Base-by-base conservation (phyloP, 768 basidiomycete genomes). In the Xerocomellus intermedius region DNA sequence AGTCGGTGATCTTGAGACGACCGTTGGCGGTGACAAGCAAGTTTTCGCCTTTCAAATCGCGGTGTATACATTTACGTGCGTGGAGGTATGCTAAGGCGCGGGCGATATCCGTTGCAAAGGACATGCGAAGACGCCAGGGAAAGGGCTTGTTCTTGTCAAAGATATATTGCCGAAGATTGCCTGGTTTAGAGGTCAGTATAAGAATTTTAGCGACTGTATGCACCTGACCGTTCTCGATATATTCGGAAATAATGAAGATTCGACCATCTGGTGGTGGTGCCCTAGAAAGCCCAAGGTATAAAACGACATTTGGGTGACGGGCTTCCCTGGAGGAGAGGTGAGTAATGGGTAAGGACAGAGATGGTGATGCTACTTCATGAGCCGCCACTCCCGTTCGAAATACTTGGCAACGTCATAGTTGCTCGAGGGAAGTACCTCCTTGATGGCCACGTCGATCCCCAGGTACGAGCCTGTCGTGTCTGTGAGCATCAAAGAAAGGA, bases 71-170 rank as follows among this genome's bases (percentile, higher is more conserved):
- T 69, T 91, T 89, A 39, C 96, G 83, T 14, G 96, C 95, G 63
- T 98, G 96, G 13, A 98, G 87, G 70, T 98, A 99, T 6, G 96
- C 94, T n/a, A 99, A 82, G 0, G 96, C 94, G 16, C 96, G 86
- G 7, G 94, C 80, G 33, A 97, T 90, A 69, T 99, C 96, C 8
- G 87, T 95, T 33, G 96, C 93, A 72, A 99, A 99, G 13, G 91
- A 94, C 38, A 99, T 74, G 9, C 96, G 84, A 42, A 98, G 82
- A 37, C 92, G 83, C 96, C 96, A 98, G 0, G 94, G 94, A 62
- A 98, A 89, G 4, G 89, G 85, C 60, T 84, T 87, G 59, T 73
- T 68, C 73, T 86, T 88, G 76, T 94, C 87, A 64, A 91, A 85
- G 64, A 99, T 96, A 73, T 93, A 98, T 49, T 83, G 77, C 17